Evolutionary conservation across 2,329 filamentous ascomycete species (phyloP).

Genomic region (Apiospora saccharicola): DNA sequence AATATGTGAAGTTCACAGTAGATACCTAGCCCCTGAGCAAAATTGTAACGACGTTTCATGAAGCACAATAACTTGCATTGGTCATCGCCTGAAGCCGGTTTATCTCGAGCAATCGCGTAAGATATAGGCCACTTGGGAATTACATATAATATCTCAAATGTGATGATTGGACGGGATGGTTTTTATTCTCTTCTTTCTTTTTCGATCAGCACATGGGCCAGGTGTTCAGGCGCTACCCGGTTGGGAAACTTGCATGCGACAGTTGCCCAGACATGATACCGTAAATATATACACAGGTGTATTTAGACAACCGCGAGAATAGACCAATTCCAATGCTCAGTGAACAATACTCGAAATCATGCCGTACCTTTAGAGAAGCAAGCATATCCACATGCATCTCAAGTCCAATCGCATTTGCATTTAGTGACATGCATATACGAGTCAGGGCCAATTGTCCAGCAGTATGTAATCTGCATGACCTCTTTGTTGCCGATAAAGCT

Average conservation of each 20-base stretch:
- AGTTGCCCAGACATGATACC: background rate
- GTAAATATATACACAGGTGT: background rate
- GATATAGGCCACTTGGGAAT: background rate
- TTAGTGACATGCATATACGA: slow-evolving; percentile 9
- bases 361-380: background rate
- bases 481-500: too few species aligned
- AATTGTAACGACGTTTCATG: background rate
- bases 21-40: background rate
- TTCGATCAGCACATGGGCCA: slow-evolving; percentile 27
- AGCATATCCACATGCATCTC: background rate
- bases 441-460: background rate
- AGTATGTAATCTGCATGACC: background rate
- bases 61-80: background rate
- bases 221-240: slow-evolving; percentile 28
- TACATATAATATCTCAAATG: background rate
- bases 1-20: background rate
- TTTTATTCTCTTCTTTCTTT: slow-evolving; percentile 25
- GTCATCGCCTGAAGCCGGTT: background rate
- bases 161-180: background rate
- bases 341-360: background rate
- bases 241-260: slow-evolving; percentile 23
- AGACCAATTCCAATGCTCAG: background rate
- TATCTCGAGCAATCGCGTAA: background rate
- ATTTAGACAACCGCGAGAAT: background rate
- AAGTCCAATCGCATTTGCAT: background rate